Conservation (phyloP, 2,329 filamentous ascomycete species). For the Colletotrichum sp. region DNA sequence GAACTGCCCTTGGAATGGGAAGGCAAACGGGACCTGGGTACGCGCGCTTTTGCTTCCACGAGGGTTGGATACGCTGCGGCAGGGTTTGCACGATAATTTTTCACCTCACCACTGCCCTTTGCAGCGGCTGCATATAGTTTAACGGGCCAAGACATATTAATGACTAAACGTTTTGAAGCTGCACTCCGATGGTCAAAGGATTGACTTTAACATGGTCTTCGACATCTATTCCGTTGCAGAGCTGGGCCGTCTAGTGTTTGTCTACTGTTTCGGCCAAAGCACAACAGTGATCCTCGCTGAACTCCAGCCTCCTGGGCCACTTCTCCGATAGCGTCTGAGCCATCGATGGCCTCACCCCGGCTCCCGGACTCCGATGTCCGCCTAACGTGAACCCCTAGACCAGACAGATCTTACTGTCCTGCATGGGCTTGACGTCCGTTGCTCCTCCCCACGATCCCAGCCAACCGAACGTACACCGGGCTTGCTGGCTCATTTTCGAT, state of each 20-base stretch:
- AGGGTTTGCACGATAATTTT: conserved; percentile 11
- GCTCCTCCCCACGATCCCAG: background rate
- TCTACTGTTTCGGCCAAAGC: background rate
- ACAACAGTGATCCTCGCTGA: background rate
- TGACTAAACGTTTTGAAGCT: background rate
- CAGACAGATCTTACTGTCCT: background rate
- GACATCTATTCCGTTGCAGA: background rate
- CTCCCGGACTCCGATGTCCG: background rate
- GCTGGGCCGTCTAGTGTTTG: background rate
- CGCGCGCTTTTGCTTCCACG: background rate
- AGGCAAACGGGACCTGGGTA: background rate
- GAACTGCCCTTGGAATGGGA: conserved; percentile 1
- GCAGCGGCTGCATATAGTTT: conserved; percentile 7
- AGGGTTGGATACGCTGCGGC: conserved; percentile 9
- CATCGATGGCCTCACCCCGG: background rate
- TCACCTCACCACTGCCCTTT: background rate
- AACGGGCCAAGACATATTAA: conserved; percentile 7
- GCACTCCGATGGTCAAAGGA: background rate
- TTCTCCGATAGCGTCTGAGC: background rate
- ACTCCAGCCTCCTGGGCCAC: background rate
- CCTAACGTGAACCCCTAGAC: background rate
- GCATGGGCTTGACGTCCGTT: background rate
- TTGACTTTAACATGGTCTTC: background rate
- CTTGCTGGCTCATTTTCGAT: no score
- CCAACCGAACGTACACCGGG: background rate